phyloP scores from a whole-genome alignment of 225 moss, liverwort and hornwort genomes.

The Takakia lepidozioides region DNA sequence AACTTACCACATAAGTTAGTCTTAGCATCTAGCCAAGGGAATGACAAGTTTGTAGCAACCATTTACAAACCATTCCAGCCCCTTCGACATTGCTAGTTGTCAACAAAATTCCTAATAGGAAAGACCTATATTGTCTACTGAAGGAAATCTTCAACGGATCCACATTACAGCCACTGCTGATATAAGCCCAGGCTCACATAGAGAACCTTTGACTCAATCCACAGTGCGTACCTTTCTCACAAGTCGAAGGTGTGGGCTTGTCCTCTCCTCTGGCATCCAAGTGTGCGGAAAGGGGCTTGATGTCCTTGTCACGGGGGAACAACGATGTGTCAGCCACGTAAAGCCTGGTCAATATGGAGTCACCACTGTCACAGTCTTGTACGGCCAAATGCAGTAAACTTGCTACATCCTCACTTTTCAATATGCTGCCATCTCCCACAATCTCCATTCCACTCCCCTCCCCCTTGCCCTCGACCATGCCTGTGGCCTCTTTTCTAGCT shows the following conservation, averaged over 20 bases:
- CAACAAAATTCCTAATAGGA: too few relatives aligned
- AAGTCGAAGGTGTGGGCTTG: conserved; percentile 14
- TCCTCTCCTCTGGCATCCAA: conserved; percentile 27
- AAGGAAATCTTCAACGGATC: too few relatives aligned
- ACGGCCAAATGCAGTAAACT: conserved; percentile 18
- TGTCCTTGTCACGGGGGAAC: conserved; percentile 74
- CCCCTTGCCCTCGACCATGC: conserved; percentile 28
- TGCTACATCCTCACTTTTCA: conserved; percentile 20
- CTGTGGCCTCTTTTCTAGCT: conserved; percentile 58
- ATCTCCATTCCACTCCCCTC: conserved; percentile 9
- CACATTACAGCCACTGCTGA: not conserved
- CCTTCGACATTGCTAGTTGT: too few relatives aligned
- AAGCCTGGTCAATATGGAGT: conserved; percentile 70
- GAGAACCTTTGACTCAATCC: too few relatives aligned
- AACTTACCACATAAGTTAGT: too few relatives aligned
- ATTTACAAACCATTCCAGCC: not conserved
- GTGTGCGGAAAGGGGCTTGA: conserved; percentile 55
- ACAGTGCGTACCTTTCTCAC: conserved; percentile 26
- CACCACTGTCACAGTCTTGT: conserved; percentile 27
- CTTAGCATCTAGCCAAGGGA: too few relatives aligned
- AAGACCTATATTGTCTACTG: too few relatives aligned
- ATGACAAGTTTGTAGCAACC: too few relatives aligned
- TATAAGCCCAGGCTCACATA: not conserved
- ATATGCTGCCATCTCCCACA: conserved; percentile 2
- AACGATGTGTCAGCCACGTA: conserved; percentile 92